Percentiles rank a stretch among this genome's conserved stretches.
Conservation (phyloP, 768 basidiomycete species). For the Trametes meyenii region DNA sequence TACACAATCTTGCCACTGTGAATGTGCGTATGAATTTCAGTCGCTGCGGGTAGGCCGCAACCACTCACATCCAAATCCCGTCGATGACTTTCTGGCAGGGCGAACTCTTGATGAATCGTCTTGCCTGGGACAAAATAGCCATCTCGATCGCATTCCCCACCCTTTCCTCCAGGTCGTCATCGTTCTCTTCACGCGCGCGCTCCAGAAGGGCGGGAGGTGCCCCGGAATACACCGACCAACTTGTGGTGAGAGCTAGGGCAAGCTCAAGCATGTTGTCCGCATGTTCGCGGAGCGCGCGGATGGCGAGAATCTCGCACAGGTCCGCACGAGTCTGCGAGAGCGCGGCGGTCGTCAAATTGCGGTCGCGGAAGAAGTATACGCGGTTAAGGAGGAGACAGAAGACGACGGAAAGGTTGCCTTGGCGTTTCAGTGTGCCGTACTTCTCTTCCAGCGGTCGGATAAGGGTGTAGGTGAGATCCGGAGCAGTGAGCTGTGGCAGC, state of each 20-base stretch:
- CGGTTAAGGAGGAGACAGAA: constrained; percentile 91
- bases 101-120: constrained; percentile 86
- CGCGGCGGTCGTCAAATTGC: constrained; percentile 66
- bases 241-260: constrained; percentile 71
- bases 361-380: constrained; percentile 81
- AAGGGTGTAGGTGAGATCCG: constrained; percentile 90
- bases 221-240: constrained; percentile 80
- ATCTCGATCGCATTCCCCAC: constrained; percentile 93
- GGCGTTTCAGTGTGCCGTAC: constrained; percentile 70
- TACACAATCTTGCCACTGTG: constrained; percentile 87
- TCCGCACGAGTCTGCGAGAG: constrained; percentile 76
- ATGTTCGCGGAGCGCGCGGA: constrained; percentile 72
- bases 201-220: constrained; percentile 62
- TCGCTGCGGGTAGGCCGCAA: neutral
- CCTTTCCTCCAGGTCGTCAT: constrained; percentile 73
- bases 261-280: constrained; percentile 70
- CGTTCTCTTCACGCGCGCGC: constrained; percentile 62
- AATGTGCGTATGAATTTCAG: constrained; percentile 25
- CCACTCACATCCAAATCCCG: constrained; percentile 68
- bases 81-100: constrained; percentile 91
- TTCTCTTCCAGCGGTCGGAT: constrained; percentile 87
- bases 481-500: constrained; percentile 65
- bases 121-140: constrained; percentile 86
- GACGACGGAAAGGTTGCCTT: constrained; percentile 80
- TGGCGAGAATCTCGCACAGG: constrained; percentile 91